A percentile compares a stretch with the other conserved stretches of the same genome.
Conservation (phyloP, 352 stramenopile genomes). For the Pythium rhizo-oryzae region DNA sequence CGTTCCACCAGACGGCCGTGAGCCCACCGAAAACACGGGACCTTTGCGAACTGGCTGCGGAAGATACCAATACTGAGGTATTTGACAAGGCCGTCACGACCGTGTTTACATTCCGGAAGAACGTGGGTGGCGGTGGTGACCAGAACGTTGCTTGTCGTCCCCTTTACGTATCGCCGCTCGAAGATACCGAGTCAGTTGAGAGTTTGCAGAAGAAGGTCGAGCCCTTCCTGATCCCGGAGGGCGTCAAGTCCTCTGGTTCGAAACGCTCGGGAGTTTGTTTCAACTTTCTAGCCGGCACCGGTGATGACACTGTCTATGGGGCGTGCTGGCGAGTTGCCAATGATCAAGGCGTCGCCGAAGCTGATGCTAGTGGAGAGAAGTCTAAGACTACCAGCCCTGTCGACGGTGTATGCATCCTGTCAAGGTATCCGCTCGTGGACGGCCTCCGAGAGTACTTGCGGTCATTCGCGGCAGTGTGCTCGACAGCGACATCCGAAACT, state of each 20-base stretch:
- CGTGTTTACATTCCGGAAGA: conserved; percentile 20
- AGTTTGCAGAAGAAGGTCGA: conserved; percentile 34
- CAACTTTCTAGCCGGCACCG: conserved; percentile 56
- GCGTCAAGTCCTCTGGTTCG: conserved; percentile 9
- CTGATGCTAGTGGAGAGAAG: neutral
- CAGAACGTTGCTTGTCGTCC: conserved; percentile 5
- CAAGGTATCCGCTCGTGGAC: conserved; percentile 53
- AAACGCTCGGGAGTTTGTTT: conserved; percentile 38
- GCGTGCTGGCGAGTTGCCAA: conserved; percentile 39
- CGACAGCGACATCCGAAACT: neutral
- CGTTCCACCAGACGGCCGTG: conserved; percentile 64
- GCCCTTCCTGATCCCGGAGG: conserved; percentile 50
- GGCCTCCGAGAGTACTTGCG: conserved; percentile 48
- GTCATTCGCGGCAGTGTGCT: conserved; percentile 24
- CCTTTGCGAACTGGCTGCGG: conserved; percentile 16
- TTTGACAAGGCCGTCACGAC: conserved; percentile 30
- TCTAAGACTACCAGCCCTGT: neutral
- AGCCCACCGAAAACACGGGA: conserved; percentile 1
- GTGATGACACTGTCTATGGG: conserved; percentile 41
- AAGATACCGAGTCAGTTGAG: neutral
- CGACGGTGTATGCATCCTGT: conserved; percentile 57
- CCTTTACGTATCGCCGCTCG: conserved; percentile 8
- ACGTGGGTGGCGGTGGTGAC: neutral
- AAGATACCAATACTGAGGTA: neutral
- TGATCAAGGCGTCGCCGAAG: neutral